Percentiles rank a stretch among this genome's conserved stretches.
Evolutionary conservation across 176 grass and related monocot genomes (phyloP).

Genomic region (Eragrostis nindensis): DNA sequence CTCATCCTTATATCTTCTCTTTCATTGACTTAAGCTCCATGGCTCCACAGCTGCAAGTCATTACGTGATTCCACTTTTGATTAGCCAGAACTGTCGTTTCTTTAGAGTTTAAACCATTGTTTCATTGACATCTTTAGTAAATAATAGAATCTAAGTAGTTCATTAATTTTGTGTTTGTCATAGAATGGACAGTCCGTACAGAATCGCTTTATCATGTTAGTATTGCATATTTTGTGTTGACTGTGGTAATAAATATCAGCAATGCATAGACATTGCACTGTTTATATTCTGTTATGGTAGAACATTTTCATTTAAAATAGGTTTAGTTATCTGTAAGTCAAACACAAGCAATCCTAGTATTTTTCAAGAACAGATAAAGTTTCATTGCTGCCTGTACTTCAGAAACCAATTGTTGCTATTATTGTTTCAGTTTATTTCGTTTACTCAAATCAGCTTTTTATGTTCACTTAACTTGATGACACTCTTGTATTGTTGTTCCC

Average conservation of each 20-base stretch:
- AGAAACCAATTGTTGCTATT: not conserved
- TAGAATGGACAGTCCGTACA: not conserved
- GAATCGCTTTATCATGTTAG: not conserved
- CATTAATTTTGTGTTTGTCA: not conserved
- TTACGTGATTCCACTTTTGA: slow-evolving; percentile 23
- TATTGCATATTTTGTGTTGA: not conserved
- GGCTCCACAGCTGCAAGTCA: not conserved
- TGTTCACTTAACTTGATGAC: not conserved
- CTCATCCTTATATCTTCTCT: not conserved
- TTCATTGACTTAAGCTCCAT: not conserved
- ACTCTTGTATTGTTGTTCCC: not conserved
- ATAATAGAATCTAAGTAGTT: not conserved
- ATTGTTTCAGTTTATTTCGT: not conserved
- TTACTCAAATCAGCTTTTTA: not conserved
- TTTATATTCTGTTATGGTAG: slow-evolving; percentile 14
- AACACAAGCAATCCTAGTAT: not conserved
- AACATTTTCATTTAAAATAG: not conserved
- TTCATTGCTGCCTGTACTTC: not conserved
- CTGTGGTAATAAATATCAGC: not conserved
- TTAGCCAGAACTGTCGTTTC: not conserved
- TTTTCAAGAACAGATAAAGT: not conserved
- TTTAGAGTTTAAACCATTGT: not conserved
- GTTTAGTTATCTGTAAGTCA: not conserved
- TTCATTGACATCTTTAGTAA: not conserved
- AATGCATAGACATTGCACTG: not conserved